phyloP scores from a whole-genome alignment of 768 basidiomycete genomes.

The Nidularia pulvinata region DNA sequence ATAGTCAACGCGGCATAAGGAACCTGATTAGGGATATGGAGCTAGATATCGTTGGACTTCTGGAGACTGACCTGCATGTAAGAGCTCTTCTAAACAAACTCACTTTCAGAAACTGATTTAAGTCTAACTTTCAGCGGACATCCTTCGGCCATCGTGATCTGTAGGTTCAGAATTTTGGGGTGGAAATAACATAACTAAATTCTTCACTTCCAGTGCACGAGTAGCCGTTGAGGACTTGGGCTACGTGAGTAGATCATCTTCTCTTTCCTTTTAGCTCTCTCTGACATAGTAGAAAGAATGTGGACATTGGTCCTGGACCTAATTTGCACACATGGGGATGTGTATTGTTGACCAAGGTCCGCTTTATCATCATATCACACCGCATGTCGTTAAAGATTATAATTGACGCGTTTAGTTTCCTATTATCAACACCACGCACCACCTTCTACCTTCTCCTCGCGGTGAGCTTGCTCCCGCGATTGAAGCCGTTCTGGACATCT shows the following conservation, averaged over 20 bases:
- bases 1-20: conserved; percentile 70
- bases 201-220: too few species aligned
- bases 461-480: conserved; percentile 92
- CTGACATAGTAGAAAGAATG: conserved; percentile 70
- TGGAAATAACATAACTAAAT: too few species aligned
- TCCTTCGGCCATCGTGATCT: conserved; percentile 84
- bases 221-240: too few species aligned
- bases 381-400: not conserved
- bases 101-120: not conserved
- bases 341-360: conserved; percentile 75
- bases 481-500: conserved; percentile 80
- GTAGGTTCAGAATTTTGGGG: too few species aligned
- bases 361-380: too few species aligned
- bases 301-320: conserved; percentile 88
- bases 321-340: conserved; percentile 92
- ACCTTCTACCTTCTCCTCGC: conserved; percentile 82
- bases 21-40: conserved; percentile 74
- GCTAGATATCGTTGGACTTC: conserved; percentile 80
- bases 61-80: conserved; percentile 88
- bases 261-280: too few species aligned
- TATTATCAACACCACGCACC: conserved; percentile 84
- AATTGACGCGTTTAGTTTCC: conserved; percentile 57
- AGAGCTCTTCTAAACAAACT: conserved; percentile 18
- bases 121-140: conserved; percentile 22
- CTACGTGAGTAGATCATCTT: too few species aligned